Evolutionary conservation across 2,329 filamentous ascomycete genomes (phyloP).

Genomic region (Setomelanomma holmii): DNA sequence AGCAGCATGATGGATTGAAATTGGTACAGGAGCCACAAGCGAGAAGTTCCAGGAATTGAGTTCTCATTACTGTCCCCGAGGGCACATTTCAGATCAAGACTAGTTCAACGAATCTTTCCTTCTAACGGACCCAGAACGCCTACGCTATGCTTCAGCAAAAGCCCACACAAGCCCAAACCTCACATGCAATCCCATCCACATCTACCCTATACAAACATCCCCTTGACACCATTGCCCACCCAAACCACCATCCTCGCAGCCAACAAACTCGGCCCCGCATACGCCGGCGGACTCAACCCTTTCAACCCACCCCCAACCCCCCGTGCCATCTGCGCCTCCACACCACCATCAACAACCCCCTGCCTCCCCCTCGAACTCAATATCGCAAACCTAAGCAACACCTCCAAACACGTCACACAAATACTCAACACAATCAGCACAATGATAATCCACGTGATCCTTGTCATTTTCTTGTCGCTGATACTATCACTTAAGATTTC

Average conservation of each 20-base stretch:
- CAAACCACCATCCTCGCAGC: conserved; percentile 33
- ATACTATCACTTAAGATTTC: conserved; percentile 94
- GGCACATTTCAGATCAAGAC: too few species aligned
- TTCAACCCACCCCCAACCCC: conserved; percentile 10
- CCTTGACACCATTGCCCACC: conserved; percentile 28
- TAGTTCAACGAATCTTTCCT: too few species aligned
- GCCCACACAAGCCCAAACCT: background rate
- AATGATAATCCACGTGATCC: conserved; percentile 98
- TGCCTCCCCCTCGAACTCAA: conserved; percentile 34
- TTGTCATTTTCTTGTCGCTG: conserved; percentile 92
- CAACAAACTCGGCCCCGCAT: conserved; percentile 38
- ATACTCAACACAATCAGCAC: conserved; percentile 91
- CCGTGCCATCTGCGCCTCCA: background rate
- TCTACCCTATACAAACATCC: conserved; percentile 10
- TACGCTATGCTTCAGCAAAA: too few species aligned
- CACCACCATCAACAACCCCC: conserved; percentile 4
- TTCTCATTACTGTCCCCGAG: too few species aligned
- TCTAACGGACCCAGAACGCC: too few species aligned
- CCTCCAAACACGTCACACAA: conserved; percentile 87
- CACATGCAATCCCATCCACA: background rate
- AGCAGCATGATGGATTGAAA: too few species aligned
- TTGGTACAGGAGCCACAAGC: too few species aligned
- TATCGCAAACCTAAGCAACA: conserved; percentile 76
- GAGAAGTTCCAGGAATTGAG: too few species aligned
- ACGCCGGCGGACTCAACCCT: conserved; percentile 17